These are phyloP conservation scores for Candida labiduridarum DNA, from an alignment of 1,139 yeast genomes.

Conservation along the genomic window DNA sequence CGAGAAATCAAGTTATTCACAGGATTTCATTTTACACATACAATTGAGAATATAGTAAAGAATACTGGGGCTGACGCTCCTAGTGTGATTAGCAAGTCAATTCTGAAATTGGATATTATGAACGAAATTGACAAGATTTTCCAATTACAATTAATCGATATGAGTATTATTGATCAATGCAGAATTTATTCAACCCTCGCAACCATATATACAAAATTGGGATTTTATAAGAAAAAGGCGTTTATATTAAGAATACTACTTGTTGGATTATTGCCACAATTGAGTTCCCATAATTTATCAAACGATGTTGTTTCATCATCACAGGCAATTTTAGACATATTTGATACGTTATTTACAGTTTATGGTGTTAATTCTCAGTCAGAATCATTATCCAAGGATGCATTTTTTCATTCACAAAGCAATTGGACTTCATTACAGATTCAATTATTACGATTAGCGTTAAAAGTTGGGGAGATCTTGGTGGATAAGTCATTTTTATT, in stretches of 20 bases:
- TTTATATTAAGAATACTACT: conserved; percentile 67
- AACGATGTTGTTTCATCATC: not conserved
- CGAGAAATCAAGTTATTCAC: conserved; percentile 67
- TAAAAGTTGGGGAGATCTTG: conserved; percentile 54
- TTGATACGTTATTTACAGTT: conserved; percentile 40
- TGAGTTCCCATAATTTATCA: conserved; percentile 18
- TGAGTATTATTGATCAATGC: conserved; percentile 57
- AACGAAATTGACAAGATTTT: conserved; percentile 50
- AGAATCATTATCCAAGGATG: conserved; percentile 26
- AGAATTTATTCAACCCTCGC: conserved; percentile 69
- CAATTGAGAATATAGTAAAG: conserved; percentile 32
- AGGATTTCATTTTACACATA: conserved; percentile 42
- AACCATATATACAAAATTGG: conserved; percentile 61
- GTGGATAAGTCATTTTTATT: conserved; percentile 50
- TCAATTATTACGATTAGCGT: conserved; percentile 56
- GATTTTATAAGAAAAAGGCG: conserved; percentile 66
- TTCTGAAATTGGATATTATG: conserved; percentile 47
- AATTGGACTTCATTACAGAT: conserved; percentile 64
- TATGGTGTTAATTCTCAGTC: conserved; percentile 44
- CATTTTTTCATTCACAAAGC: conserved; percentile 23
- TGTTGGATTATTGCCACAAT: conserved; percentile 50
- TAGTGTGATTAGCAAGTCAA: conserved; percentile 24
- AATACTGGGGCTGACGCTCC: conserved; percentile 17
- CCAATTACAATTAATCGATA: conserved; percentile 39
- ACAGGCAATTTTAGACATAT: conserved; percentile 28